A percentile compares a stretch with the other conserved stretches of the same genome.
Evolutionary conservation across 164 flowering plant genomes (phyloP).

Genomic region (grape (Vitis vinifera)): ASM3070453v1 NC_081805.1:3507001-3507500

Average conservation of each 20-base stretch:
- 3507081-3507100: too few relatives aligned
- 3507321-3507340: slow-evolving; percentile 34
- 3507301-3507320: slow-evolving; percentile 16
- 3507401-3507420: slow-evolving; percentile 53
- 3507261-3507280: slow-evolving; percentile 18
- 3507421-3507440: slow-evolving; percentile 61
- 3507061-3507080: too few relatives aligned
- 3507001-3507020: too few relatives aligned
- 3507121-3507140: too few relatives aligned
- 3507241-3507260: slow-evolving; percentile 46
- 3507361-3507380: slow-evolving; percentile 6
- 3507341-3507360: slow-evolving; percentile 46
- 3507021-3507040: too few relatives aligned
- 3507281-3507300: slow-evolving; percentile 10
- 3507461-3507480: slow-evolving; percentile 31
- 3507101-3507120: too few relatives aligned
- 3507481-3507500: slow-evolving; percentile 53
- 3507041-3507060: too few relatives aligned
- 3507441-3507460: slow-evolving; percentile 45
- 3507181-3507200: slow-evolving; percentile 27
- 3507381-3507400: slow-evolving; percentile 33
- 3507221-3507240: slow-evolving; percentile 47
- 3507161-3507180: too few relatives aligned
- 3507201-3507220: slow-evolving; percentile 37
- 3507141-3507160: too few relatives aligned